These are phyloP conservation scores for Aspergillus clavatus DNA, from an alignment of 2,329 filamentous ascomycete species.

Conservation along the genomic window DNA sequence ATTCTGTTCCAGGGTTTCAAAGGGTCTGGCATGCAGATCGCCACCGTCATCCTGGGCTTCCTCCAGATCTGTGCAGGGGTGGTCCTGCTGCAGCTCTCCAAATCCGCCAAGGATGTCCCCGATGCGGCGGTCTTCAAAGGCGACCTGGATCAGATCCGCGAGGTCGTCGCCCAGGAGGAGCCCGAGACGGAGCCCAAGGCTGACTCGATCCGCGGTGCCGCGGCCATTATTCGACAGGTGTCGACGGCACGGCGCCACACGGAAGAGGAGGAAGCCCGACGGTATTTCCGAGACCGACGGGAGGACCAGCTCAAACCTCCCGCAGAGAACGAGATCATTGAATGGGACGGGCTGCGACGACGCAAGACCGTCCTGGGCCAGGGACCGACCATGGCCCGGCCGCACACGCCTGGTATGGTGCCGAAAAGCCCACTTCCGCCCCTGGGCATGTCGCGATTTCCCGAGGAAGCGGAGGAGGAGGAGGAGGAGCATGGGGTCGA, in stretches of 20 bases:
- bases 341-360: slow-evolving; percentile 87
- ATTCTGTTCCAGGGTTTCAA: slow-evolving; percentile 93
- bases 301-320: slow-evolving; percentile 68
- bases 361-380: slow-evolving; percentile 56
- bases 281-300: slow-evolving; percentile 72
- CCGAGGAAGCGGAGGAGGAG: slow-evolving; percentile 48
- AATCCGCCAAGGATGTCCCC: slow-evolving; percentile 95
- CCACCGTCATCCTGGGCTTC: slow-evolving; percentile 89
- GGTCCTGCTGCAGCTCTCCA: slow-evolving; percentile 89
- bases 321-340: slow-evolving; percentile 71
- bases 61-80: slow-evolving; percentile 90
- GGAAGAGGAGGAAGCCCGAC: slow-evolving; percentile 72
- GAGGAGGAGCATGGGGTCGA: too few relatives aligned
- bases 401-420: slow-evolving; percentile 37
- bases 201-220: slow-evolving; percentile 87
- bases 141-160: slow-evolving; percentile 90
- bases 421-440: slow-evolving; percentile 65
- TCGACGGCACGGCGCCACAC: slow-evolving; percentile 70
- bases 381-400: slow-evolving; percentile 38
- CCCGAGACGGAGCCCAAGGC: slow-evolving; percentile 95
- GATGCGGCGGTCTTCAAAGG: slow-evolving; percentile 88
- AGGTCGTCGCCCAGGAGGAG: slow-evolving; percentile 90
- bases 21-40: slow-evolving; percentile 71
- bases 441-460: slow-evolving; percentile 82
- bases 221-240: slow-evolving; percentile 78